Conservation (phyloP, 192 early-diverging fungal species). For the Backusella circina region DNA sequence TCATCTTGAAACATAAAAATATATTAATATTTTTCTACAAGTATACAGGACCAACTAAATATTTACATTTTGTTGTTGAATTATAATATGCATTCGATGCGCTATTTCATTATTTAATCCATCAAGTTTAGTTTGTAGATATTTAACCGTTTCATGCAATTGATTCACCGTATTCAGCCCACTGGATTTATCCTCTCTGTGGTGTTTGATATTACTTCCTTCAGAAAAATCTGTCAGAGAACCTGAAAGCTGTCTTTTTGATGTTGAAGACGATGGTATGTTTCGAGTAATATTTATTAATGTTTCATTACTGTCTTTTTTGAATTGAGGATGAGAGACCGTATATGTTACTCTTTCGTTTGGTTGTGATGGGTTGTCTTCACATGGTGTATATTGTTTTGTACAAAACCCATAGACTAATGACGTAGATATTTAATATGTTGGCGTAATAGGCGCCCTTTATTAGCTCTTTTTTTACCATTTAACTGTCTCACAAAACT, state of each 20-base stretch:
- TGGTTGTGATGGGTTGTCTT: background rate
- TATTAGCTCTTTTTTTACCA: background rate
- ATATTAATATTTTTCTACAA: background rate
- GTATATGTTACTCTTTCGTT: background rate
- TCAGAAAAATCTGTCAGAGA: background rate
- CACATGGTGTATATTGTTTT: background rate
- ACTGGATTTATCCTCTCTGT: background rate
- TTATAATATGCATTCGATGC: background rate
- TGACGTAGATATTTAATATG: background rate
- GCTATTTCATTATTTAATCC: background rate
- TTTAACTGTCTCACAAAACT: background rate
- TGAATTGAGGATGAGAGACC: background rate
- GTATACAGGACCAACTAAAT: background rate
- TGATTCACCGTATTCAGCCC: background rate
- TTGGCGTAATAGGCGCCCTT: background rate
- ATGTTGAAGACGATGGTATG: background rate
- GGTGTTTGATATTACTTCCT: background rate
- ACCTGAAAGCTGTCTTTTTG: background rate
- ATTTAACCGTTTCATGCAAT: background rate
- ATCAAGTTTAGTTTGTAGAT: background rate
- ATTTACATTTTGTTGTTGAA: background rate
- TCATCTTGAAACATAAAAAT: background rate
- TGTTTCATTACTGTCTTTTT: background rate
- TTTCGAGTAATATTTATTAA: background rate
- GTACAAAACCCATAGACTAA: background rate